These are phyloP conservation scores for Xerocomellus chrysenteron DNA, from an alignment of 768 basidiomycete genomes.

Conservation along the genomic window DNA sequence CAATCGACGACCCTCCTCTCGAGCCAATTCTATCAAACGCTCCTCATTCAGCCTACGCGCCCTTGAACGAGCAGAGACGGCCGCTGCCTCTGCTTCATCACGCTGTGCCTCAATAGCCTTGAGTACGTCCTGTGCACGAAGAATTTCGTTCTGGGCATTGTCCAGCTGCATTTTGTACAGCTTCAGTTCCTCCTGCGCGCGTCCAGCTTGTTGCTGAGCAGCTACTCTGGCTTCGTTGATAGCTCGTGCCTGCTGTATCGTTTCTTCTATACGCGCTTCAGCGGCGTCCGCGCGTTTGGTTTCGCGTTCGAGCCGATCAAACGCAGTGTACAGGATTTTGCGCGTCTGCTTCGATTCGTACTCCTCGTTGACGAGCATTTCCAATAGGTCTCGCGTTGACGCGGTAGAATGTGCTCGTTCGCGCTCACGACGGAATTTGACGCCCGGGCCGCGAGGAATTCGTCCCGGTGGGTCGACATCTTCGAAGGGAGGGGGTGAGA, in stretches of 20 bases:
- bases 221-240: constrained; percentile 33
- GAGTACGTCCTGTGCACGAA: constrained; percentile 52
- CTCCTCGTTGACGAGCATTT: constrained; percentile 40
- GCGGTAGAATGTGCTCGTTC: constrained; percentile 34
- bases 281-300: constrained; percentile 36
- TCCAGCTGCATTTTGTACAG: constrained; percentile 60
- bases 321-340: constrained; percentile 36
- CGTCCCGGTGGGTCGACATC: constrained; percentile 7
- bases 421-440: constrained; percentile 34
- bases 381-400: constrained; percentile 31
- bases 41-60: constrained; percentile 47
- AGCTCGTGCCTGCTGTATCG: constrained; percentile 27
- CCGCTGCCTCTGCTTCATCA: constrained; percentile 48
- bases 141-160: constrained; percentile 58
- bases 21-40: constrained; percentile 46
- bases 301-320: constrained; percentile 39
- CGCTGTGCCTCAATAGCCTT: constrained; percentile 48
- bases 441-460: constrained; percentile 29
- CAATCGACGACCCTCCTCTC: constrained; percentile 51
- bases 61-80: constrained; percentile 43
- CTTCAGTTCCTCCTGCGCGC: constrained; percentile 47
- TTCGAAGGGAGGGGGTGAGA: constrained; percentile 25
- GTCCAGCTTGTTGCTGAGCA: constrained; percentile 31
- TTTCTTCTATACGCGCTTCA: constrained; percentile 33
- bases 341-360: constrained; percentile 41